phyloP scores from a whole-genome alignment of 305 asterid species.

The Petunia hybrid region DNA sequence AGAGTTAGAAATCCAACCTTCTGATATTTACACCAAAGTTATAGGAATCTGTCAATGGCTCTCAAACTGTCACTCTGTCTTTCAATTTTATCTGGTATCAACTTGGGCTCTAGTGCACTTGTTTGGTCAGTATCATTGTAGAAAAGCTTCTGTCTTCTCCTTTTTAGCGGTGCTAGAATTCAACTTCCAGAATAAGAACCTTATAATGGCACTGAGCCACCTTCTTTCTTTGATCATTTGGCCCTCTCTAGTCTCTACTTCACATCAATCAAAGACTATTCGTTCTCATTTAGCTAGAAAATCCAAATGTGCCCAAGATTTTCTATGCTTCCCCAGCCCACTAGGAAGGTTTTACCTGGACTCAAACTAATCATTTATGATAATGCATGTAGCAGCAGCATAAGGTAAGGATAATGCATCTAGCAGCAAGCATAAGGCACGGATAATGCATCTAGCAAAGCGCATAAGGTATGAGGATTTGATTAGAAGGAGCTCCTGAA shows the following conservation, averaged over 20 bases:
- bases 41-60: background rate
- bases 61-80: background rate
- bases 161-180: background rate
- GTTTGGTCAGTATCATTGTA: background rate
- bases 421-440: constrained; percentile 3
- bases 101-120: background rate
- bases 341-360: background rate
- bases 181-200: background rate
- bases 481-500: background rate
- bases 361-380: constrained; percentile 7
- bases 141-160: background rate
- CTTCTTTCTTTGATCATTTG: constrained; percentile 9
- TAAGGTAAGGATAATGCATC: background rate
- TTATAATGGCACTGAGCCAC: background rate
- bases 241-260: background rate
- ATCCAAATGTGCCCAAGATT: background rate
- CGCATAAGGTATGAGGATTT: background rate
- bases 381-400: background rate
- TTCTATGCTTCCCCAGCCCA: background rate
- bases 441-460: background rate
- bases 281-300: background rate
- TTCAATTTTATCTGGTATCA: background rate
- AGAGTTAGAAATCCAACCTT: background rate
- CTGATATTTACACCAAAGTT: background rate
- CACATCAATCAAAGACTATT: background rate